These are phyloP conservation scores for Tremella yokohamensis DNA, from an alignment of 768 basidiomycete species.

Conservation along the genomic window DNA sequence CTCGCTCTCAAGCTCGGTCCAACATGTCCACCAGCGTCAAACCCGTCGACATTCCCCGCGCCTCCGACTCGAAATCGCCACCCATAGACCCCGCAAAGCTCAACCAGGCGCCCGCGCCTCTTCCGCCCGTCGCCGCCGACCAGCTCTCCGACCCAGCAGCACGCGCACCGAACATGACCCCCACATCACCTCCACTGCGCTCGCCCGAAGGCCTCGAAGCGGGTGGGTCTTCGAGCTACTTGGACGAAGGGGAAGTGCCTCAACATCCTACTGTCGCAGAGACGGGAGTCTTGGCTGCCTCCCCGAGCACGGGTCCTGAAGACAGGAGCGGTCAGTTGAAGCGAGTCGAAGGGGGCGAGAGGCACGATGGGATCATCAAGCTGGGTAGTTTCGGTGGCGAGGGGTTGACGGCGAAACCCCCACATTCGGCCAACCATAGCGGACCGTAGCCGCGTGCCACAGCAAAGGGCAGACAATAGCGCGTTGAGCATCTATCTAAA, in stretches of 20 bases:
- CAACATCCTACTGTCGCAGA: slow-evolving; percentile 33
- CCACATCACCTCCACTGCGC: slow-evolving; percentile 16
- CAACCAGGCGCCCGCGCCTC: slow-evolving; percentile 31
- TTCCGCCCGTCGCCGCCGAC: slow-evolving; percentile 17
- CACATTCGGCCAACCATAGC: background rate
- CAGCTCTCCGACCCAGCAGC: background rate
- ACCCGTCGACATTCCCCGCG: slow-evolving; percentile 4
- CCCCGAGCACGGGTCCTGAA: slow-evolving; percentile 22
- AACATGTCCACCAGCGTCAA: background rate
- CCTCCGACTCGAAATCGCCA: slow-evolving; percentile 19
- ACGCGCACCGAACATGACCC: background rate
- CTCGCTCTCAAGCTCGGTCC: too few relatives aligned
- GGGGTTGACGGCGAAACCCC: slow-evolving; percentile 34
- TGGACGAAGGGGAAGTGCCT: slow-evolving; percentile 26
- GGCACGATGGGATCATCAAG: slow-evolving; percentile 29
- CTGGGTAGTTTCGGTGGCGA: slow-evolving; percentile 44
- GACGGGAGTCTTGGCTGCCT: slow-evolving; percentile 20
- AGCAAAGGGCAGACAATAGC: too few relatives aligned
- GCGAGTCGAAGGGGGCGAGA: slow-evolving; percentile 20
- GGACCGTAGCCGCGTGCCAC: background rate
- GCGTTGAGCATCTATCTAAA: too few relatives aligned
- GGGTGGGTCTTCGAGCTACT: slow-evolving; percentile 28
- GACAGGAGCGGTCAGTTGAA: slow-evolving; percentile 36
- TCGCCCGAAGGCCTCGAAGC: slow-evolving; percentile 15
- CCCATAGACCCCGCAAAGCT: slow-evolving; percentile 44